Percentiles rank a stretch among this genome's conserved stretches.
phyloP scores from a whole-genome alignment of 2,329 filamentous ascomycete species.

The Hymenoscyphus occultus region DNA sequence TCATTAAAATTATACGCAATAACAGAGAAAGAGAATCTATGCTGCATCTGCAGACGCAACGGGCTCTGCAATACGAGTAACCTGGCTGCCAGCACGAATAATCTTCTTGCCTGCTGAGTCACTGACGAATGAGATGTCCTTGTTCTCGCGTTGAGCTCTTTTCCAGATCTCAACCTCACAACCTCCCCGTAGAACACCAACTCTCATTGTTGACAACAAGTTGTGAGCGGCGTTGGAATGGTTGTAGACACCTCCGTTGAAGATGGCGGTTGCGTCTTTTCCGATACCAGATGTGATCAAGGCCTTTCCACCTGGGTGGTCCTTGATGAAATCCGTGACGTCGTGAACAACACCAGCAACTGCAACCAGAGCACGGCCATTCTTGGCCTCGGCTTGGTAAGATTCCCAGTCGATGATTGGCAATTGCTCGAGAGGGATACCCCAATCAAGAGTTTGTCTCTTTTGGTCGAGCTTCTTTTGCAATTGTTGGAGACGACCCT shows the following conservation, averaged over 20 bases:
- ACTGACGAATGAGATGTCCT: constrained; percentile 75
- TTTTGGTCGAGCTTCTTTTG: constrained; percentile 94
- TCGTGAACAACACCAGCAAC: constrained; percentile 86
- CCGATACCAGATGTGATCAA: constrained; percentile 80
- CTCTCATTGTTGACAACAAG: constrained; percentile 80
- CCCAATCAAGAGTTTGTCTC: constrained; percentile 80
- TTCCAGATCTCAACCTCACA: constrained; percentile 94
- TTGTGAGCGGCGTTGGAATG: constrained; percentile 91
- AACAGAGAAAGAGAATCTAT: constrained; percentile 39
- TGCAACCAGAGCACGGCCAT: constrained; percentile 72
- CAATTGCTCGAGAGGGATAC: constrained; percentile 78
- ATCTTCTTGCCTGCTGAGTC: constrained; percentile 80
- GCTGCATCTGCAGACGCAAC: constrained; percentile 82
- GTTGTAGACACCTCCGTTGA: constrained; percentile 87
- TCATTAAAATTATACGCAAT: constrained; percentile 16
- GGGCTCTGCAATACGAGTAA: constrained; percentile 78
- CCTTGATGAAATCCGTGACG: constrained; percentile 78
- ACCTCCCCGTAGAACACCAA: constrained; percentile 81
- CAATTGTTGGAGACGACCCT: constrained; percentile 81
- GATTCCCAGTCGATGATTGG: constrained; percentile 86
- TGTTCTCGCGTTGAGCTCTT: constrained; percentile 78
- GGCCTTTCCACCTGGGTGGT: constrained; percentile 86
- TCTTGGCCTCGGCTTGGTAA: constrained; percentile 74
- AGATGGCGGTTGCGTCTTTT: constrained; percentile 86
- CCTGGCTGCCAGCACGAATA: constrained; percentile 79